Base-by-base conservation (phyloP, 441 rosid species). In the Eruca vesicaria region DNA sequence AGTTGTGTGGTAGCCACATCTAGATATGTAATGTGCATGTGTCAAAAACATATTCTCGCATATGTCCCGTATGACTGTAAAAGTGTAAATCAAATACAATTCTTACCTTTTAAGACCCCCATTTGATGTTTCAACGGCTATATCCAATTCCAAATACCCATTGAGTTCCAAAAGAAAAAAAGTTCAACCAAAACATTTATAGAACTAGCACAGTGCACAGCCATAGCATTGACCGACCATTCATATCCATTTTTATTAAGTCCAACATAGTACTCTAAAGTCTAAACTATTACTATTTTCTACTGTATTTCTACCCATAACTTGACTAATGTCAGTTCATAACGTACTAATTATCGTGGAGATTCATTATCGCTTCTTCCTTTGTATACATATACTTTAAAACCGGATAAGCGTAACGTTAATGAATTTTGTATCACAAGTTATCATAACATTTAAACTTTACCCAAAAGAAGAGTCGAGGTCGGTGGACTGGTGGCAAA, bases 401-500 rank as follows among this genome's bases (percentile, higher is more conserved):
- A 69, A 29, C 2, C 33, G 55, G 31, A 65, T 76, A 48, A 77
- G 43, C 6, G n/a, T 35, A 66, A 65, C 72, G 14, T 65, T 10
- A 9, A 33, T 12, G 57, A 32, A 45, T 26, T 48, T 19, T 45
- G 29, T 20, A 28, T 70, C 55, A 52, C 69, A 15, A 31, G 59
- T 15, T 33, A 52, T 60, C 16, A 28, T 14, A 23, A 6, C 55
- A 52, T 59, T n/a, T n/a, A 33, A 29, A 15, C n/a, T 32, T 64
- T 57, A 76, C 38, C 5, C 11, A 65, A 35, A 72, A 20, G n/a
- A 67, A 68, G 71, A 73, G 41, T 41, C 7, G 14, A 73, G 75
- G 82, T 69, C 78, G 82, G 82, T 74, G 75, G 75, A 78, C 41
- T 48, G 75, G 78, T 68, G 67, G 68, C 72, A 53, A 63, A 69